A percentile compares a stretch with the other conserved stretches of the same genome.
phyloP scores from a whole-genome alignment of 768 basidiomycete species.

The Suillus weaverae region DNA sequence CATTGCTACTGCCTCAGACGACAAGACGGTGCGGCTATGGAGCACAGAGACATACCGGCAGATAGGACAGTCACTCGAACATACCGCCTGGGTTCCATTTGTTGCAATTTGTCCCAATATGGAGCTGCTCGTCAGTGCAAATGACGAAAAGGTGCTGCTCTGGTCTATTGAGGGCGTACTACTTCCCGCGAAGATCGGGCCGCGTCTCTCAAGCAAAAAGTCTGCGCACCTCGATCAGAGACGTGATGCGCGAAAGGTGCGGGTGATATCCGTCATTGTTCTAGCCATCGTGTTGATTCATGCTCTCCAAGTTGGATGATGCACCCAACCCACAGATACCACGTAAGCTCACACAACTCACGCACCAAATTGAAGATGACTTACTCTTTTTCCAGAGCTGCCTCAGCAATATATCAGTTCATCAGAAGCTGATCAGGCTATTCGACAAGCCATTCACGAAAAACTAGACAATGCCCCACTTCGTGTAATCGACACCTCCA shows the following conservation, averaged over 20 bases:
- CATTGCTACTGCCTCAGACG: slow-evolving; percentile 31
- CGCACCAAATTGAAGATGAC: neutral
- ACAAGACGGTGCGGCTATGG: slow-evolving; percentile 31
- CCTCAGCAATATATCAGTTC: neutral
- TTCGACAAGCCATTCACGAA: neutral
- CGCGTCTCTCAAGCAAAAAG: too few species aligned
- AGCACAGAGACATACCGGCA: slow-evolving; percentile 23
- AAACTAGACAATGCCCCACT: neutral
- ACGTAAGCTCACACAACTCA: neutral
- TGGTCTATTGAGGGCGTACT: too few species aligned
- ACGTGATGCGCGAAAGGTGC: too few species aligned
- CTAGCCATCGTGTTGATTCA: too few species aligned
- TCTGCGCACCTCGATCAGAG: too few species aligned
- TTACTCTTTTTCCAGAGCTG: neutral
- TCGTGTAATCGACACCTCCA: neutral
- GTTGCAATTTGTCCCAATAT: neutral
- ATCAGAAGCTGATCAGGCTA: neutral
- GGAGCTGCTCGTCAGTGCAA: neutral
- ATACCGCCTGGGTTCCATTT: neutral
- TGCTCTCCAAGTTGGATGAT: too few species aligned
- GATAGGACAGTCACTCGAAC: slow-evolving; percentile 15
- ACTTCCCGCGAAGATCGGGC: too few species aligned
- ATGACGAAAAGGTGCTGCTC: too few species aligned
- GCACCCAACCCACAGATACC: neutral
- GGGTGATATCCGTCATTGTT: too few species aligned